phyloP scores from a whole-genome alignment of 306 rosid species.

The Vigna trinervia region DNA sequence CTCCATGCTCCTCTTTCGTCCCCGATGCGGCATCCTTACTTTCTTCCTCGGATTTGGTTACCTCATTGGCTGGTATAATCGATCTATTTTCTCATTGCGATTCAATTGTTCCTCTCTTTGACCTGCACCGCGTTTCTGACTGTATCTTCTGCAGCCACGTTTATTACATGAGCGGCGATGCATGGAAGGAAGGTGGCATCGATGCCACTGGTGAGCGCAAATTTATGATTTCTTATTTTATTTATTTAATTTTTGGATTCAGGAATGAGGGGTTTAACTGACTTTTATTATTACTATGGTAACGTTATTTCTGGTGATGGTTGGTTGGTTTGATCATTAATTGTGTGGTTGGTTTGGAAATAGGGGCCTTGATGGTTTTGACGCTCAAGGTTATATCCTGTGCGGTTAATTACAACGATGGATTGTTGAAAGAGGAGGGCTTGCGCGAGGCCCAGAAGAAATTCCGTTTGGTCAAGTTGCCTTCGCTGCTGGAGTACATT shows the following conservation, averaged over 20 bases:
- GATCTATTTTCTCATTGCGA: neutral
- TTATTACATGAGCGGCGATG: conserved; percentile 98
- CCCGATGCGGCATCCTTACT: conserved; percentile 76
- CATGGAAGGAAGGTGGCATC: conserved; percentile 99
- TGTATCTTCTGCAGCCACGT: conserved; percentile 71
- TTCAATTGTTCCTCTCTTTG: neutral
- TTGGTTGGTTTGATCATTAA: conserved; percentile 36
- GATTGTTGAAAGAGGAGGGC: conserved; percentile 80
- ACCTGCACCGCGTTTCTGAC: neutral
- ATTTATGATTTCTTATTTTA: neutral
- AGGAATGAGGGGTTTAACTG: neutral
- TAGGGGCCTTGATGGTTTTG: conserved; percentile 96
- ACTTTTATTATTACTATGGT: neutral
- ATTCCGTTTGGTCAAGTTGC: conserved; percentile 72
- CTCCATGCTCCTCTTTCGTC: conserved; percentile 76
- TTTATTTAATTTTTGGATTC: neutral
- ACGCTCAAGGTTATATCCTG: conserved; percentile 90
- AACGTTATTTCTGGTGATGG: neutral
- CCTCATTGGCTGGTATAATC: conserved; percentile 70
- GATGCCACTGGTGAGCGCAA: conserved; percentile 90
- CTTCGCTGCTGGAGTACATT: conserved; percentile 78
- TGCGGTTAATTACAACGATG: conserved; percentile 91
- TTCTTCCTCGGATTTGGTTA: conserved; percentile 84
- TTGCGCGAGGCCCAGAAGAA: conserved; percentile 86
- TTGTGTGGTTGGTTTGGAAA: conserved; percentile 34